These are phyloP conservation scores for Hypholoma sublateritium DNA, from an alignment of 768 basidiomycete species.

Conservation along the genomic window DNA sequence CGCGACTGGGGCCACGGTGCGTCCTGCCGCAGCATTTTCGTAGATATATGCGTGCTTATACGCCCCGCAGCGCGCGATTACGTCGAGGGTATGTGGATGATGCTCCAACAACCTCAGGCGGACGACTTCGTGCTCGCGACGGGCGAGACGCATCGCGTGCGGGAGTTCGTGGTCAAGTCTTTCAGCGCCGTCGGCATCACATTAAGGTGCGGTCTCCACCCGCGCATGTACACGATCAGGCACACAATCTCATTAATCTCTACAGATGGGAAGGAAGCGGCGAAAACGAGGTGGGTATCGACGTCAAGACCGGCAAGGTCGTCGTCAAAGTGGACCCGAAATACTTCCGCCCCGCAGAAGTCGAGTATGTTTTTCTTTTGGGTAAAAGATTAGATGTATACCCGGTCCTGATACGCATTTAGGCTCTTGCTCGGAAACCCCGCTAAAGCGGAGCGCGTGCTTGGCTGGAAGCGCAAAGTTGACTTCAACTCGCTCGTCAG, in stretches of 20 bases:
- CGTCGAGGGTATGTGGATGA: conserved; percentile 97
- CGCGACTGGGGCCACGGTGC: conserved; percentile 98
- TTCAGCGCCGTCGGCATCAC: conserved; percentile 68
- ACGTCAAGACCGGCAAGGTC: conserved; percentile 63
- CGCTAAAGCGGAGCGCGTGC: conserved; percentile 81
- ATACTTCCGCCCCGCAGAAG: conserved; percentile 96
- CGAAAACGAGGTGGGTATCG: conserved; percentile 75
- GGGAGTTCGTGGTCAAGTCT: conserved; percentile 89
- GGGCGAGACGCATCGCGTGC: conserved; percentile 93
- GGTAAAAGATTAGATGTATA: not conserved
- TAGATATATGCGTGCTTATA: not conserved
- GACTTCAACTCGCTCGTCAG: conserved; percentile 81
- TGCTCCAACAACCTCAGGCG: conserved; percentile 83
- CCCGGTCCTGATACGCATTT: not conserved
- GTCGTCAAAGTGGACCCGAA: conserved; percentile 83
- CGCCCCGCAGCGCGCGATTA: conserved; percentile 69
- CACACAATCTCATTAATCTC: conserved; percentile 3
- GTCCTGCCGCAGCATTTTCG: conserved; percentile 25
- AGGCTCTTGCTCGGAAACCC: conserved; percentile 88
- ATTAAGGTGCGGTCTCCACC: conserved; percentile 50
- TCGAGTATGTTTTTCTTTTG: conserved; percentile 72
- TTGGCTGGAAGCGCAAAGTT: conserved; percentile 90
- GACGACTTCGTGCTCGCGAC: conserved; percentile 96
- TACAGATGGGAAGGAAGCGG: conserved; percentile 76
- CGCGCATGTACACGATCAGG: not conserved